A percentile compares a stretch with the other conserved stretches of the same genome.
Evolutionary conservation across 1,139 yeast genomes (phyloP).

Genomic region (Blastobotrys proliferans): DNA sequence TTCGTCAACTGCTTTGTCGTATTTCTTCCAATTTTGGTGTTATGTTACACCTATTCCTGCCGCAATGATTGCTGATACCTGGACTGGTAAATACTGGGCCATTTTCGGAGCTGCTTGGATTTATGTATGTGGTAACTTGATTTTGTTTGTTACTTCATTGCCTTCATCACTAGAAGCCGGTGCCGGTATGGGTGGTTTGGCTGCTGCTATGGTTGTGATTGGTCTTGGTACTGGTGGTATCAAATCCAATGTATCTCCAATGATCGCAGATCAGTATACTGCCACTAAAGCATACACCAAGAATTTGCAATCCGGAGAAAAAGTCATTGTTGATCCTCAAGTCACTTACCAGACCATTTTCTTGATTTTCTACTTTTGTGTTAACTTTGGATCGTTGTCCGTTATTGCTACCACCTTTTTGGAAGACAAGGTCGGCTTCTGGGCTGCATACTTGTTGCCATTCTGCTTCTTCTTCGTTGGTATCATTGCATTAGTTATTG

Average conservation of each 20-base stretch:
- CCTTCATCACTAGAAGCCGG: slow-evolving; percentile 48
- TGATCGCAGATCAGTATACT: slow-evolving; percentile 71
- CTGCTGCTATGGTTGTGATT: slow-evolving; percentile 58
- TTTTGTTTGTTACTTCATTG: slow-evolving; percentile 67
- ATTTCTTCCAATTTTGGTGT: slow-evolving; percentile 79
- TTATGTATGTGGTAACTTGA: slow-evolving; percentile 57
- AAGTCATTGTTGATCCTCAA: slow-evolving; percentile 67
- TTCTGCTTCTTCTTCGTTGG: slow-evolving; percentile 61
- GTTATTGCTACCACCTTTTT: slow-evolving; percentile 67
- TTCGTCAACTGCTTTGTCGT: slow-evolving; percentile 71
- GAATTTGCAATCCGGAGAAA: slow-evolving; percentile 56
- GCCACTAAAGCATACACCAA: slow-evolving; percentile 56
- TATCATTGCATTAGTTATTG: slow-evolving; percentile 50
- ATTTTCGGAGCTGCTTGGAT: slow-evolving; percentile 57
- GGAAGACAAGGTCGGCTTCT: slow-evolving; percentile 67
- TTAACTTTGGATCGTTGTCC: slow-evolving; percentile 75
- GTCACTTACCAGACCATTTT: slow-evolving; percentile 71
- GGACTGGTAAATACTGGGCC: slow-evolving; percentile 67
- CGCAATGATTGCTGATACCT: slow-evolving; percentile 73
- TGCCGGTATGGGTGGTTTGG: slow-evolving; percentile 48
- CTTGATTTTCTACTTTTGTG: slow-evolving; percentile 72
- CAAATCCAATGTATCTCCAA: slow-evolving; percentile 72
- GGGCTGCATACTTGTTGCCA: slow-evolving; percentile 72
- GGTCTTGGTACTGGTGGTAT: slow-evolving; percentile 83
- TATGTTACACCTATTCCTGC: slow-evolving; percentile 76